A percentile compares a stretch with the other conserved stretches of the same genome.
These are phyloP conservation scores for Brassica hybrid DNA, from an alignment of 441 rosid species.

Conservation along the genomic window DNA sequence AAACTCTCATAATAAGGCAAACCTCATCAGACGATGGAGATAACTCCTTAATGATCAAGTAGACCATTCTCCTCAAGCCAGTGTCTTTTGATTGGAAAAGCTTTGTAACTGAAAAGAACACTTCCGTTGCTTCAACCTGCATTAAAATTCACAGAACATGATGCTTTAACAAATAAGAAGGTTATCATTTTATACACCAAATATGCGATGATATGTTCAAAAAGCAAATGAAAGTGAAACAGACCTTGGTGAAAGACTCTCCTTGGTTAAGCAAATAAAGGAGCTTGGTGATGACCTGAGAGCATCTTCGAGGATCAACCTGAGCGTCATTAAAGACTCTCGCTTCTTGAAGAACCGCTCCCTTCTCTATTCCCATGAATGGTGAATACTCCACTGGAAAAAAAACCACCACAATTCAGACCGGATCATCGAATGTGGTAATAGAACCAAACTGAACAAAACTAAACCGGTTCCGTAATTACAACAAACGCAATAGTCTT, in stretches of 20 bases:
- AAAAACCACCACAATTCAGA: slow-evolving; percentile 12
- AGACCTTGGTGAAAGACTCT: slow-evolving; percentile 90
- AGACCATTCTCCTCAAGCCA: slow-evolving; percentile 98
- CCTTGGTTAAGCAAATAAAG: slow-evolving; percentile 98
- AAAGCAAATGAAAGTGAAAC: slow-evolving; percentile 5
- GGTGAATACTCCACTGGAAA: slow-evolving; percentile 88
- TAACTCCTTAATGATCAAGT: slow-evolving; percentile 95
- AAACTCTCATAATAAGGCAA: slow-evolving; percentile 18
- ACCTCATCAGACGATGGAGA: slow-evolving; percentile 99
- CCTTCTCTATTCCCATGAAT: slow-evolving; percentile 97
- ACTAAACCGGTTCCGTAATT: background rate
- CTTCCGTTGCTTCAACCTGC: slow-evolving; percentile 92
- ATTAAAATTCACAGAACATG: slow-evolving; percentile 19
- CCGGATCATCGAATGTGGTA: slow-evolving; percentile 24
- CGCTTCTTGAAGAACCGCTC: slow-evolving; percentile 98
- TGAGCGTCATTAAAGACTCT: slow-evolving; percentile 98
- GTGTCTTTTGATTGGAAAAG: slow-evolving; percentile 95
- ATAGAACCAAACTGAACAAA: background rate
- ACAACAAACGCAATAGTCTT: slow-evolving; percentile 3
- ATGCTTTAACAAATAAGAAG: background rate
- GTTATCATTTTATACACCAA: too few species aligned
- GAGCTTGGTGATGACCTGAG: slow-evolving; percentile 98
- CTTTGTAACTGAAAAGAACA: slow-evolving; percentile 94
- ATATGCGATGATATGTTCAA: slow-evolving; percentile 7
- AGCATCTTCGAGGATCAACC: slow-evolving; percentile 96